Base-by-base conservation (phyloP, 495 filamentous ascomycete species). In the Poronia punctata region DNA sequence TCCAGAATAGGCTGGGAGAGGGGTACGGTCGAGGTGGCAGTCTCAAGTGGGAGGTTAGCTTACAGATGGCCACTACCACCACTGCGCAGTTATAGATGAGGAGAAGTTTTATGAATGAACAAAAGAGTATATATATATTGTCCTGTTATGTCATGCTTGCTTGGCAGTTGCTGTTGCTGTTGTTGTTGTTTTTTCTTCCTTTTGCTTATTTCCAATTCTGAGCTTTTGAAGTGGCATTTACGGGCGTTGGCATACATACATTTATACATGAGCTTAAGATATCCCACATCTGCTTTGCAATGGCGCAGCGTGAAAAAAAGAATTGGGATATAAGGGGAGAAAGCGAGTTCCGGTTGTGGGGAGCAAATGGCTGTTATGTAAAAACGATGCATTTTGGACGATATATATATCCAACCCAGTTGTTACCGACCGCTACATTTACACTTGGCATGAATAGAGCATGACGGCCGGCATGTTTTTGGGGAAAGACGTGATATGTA, bases 1-100 rank as follows among this genome's bases (percentile, higher is more conserved):
- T 98, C 25, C 82, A 82, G 64, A 94, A 90, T 50, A 67, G 86
- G 8, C 65, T 98, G 7, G 90, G 89, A 7, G 89, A 88, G 20
- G 86, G 82, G 2, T 95, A 95, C 64, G 88, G 88, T 2, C 65
- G 72, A 24, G 88, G 88, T 8, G 60, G 68, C 12, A 86, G 83
- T 7, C 65, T 88, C 58, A 77, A 77, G 54, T 98, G 92, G 92
- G 92, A 98, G 65, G 86, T 96, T 12, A 79, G 70, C 14, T 50
- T 71, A 34, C 62, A 73, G 60, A 67, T 59, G 52, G 65, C 56
- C 26, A 57, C 50, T 10, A 27, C 42, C 10, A 30, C 41, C 7
- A 31, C 25, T 19, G 25, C 19, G 17, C 25, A 30, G 16, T n/a
- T 35, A 23, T 43, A 5, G 36, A 9, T 32, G 14, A 9, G 9